phyloP scores from a whole-genome alignment of 768 basidiomycete genomes.

The Lactarius deliciosus region DNA sequence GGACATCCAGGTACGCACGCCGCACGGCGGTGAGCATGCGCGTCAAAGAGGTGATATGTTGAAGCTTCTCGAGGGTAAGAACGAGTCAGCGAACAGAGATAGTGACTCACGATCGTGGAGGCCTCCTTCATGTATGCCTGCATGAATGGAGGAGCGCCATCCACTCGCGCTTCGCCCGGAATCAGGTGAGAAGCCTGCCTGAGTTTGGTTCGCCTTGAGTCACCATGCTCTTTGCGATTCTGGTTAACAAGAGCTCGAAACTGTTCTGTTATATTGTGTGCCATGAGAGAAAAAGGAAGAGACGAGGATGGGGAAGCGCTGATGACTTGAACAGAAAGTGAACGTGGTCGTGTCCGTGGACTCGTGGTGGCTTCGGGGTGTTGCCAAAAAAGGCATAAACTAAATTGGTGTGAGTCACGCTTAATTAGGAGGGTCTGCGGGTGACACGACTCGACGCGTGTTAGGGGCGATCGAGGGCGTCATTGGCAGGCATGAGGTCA shows the following conservation, averaged over 20 bases:
- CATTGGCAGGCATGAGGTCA: not conserved
- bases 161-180: conserved; percentile 22
- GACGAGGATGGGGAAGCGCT: not conserved
- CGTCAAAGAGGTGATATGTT: conserved; percentile 67
- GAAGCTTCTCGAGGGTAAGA: conserved; percentile 47
- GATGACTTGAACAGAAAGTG: conserved; percentile 1
- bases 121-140: conserved; percentile 76
- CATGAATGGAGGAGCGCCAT: conserved; percentile 39
- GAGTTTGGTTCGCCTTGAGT: conserved; percentile 8
- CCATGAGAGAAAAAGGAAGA: not conserved
- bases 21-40: conserved; percentile 75
- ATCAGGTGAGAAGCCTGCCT: conserved; percentile 10
- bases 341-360: too few species aligned
- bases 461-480: not conserved
- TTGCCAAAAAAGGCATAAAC: not conserved
- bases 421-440: not conserved
- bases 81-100: conserved; percentile 17
- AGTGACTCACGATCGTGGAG: conserved; percentile 59
- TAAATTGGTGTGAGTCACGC: not conserved
- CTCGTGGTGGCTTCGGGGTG: not conserved
- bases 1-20: conserved; percentile 83
- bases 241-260: conserved; percentile 21
- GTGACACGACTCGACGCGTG: not conserved
- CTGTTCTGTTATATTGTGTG: conserved; percentile 21
- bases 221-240: conserved; percentile 12